These are phyloP conservation scores for Stephania japonica DNA, from an alignment of 164 flowering plant genomes.

Conservation along the genomic window DNA sequence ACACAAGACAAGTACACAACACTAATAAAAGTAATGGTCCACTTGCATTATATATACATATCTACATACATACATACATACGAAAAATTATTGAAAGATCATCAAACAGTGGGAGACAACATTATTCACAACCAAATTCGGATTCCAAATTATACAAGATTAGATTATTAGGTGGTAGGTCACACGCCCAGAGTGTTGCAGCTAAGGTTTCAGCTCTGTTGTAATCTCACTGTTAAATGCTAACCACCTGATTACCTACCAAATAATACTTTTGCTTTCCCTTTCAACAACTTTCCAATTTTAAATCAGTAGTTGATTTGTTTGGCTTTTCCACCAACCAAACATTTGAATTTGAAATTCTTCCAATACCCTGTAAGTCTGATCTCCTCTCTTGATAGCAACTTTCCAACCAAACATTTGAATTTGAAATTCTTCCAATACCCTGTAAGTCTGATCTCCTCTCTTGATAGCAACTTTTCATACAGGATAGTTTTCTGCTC, in stretches of 20 bases:
- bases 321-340: neutral
- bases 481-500: neutral
- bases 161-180: neutral
- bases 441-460: neutral
- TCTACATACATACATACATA: neutral
- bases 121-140: neutral
- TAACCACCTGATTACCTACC: neutral
- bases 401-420: neutral
- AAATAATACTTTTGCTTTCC: neutral
- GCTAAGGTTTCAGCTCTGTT: neutral
- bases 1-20: neutral
- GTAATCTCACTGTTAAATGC: neutral
- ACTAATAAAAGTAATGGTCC: neutral
- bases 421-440: neutral
- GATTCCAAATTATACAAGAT: neutral
- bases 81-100: neutral
- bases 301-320: neutral
- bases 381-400: neutral
- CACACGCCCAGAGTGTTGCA: neutral
- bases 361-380: neutral
- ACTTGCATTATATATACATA: neutral
- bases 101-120: neutral
- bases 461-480: neutral
- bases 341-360: neutral
- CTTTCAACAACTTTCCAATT: neutral